Base-by-base conservation (phyloP, 805 yeast genomes). In the Lachancea dasiensis region DNA sequence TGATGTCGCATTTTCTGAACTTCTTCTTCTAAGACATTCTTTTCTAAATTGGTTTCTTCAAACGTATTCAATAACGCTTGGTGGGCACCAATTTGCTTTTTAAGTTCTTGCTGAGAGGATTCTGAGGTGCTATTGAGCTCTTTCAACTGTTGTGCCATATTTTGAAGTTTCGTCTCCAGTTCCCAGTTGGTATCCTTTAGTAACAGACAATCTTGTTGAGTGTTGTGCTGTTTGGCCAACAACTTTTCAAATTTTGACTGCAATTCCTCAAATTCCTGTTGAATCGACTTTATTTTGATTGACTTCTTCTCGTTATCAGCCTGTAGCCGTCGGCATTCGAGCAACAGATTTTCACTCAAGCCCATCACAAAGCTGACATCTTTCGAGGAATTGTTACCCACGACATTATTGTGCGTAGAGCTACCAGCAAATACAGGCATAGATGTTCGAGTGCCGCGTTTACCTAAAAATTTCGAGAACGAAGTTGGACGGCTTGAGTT, bases 281-380 rank as follows among this genome's bases (percentile, higher is more conserved):
- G 59, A n/a, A 65, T 48, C 2, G 65, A 48, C 43, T 65, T 66
- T 44, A 77, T 49, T 45, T 65, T 67, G 13, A 56, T 45, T 42
- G 70, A 69, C 45, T 69, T 65, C 45, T 60, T 63, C 37, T 68
- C 68, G 53, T 74, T 78, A 41, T 81, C 86, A 18, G 82, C 79
- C 38, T 76, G 80, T 39, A 83, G 65, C 44, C 81, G 69, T 47
- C 89, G 72, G 50, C 87, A 81, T 56, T 84, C 86, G 30, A 72
- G 63, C 13, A 83, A 67, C 45, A 83, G 62, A 40, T 80, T 81
- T 49, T 83, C 90, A 60, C 86, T 79, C 39, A 83, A 59, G 3
- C 83, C 86, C 41, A 81, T 81, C 11, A 81, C 77, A 52, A 82
- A 82, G 52, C 77, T 75, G 65, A 81, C 75, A 43, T 81, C 84